A percentile compares a stretch with the other conserved stretches of the same genome.
Conservation (phyloP, 139 green algal genomes). For the Pleodorina starrii region DNA sequence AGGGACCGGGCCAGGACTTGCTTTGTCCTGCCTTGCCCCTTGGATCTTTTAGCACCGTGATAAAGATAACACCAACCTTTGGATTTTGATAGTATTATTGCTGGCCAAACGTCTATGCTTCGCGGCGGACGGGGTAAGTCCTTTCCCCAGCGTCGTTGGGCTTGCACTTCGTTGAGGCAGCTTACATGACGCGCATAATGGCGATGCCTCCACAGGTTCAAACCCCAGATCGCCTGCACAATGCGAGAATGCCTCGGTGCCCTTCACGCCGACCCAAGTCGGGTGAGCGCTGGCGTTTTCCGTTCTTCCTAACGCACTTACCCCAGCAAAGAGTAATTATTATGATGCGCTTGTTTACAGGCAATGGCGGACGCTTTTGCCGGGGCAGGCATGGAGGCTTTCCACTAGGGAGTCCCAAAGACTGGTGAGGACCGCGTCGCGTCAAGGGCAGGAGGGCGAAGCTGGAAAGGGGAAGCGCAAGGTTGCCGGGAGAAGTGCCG, state of each 20-base stretch:
- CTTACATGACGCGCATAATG: neutral
- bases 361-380: neutral
- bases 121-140: constrained; percentile 2
- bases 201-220: neutral
- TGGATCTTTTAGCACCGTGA: neutral
- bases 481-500: too few relatives aligned
- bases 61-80: too few relatives aligned
- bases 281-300: neutral
- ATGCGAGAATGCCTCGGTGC: neutral
- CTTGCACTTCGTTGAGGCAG: neutral
- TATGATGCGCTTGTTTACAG: neutral
- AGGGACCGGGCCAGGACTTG: neutral
- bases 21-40: neutral
- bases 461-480: too few relatives aligned
- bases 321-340: too few relatives aligned
- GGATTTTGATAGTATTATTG: neutral
- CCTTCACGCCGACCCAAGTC: neutral
- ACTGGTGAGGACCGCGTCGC: neutral
- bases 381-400: neutral
- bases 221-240: neutral
- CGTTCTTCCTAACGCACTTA: too few relatives aligned
- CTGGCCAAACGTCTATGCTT: neutral
- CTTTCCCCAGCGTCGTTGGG: neutral
- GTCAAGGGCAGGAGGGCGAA: too few relatives aligned
- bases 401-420: neutral